Evolutionary conservation across 2,329 filamentous ascomycete species (phyloP).

Genomic region (Hypoxylon sp.): DNA sequence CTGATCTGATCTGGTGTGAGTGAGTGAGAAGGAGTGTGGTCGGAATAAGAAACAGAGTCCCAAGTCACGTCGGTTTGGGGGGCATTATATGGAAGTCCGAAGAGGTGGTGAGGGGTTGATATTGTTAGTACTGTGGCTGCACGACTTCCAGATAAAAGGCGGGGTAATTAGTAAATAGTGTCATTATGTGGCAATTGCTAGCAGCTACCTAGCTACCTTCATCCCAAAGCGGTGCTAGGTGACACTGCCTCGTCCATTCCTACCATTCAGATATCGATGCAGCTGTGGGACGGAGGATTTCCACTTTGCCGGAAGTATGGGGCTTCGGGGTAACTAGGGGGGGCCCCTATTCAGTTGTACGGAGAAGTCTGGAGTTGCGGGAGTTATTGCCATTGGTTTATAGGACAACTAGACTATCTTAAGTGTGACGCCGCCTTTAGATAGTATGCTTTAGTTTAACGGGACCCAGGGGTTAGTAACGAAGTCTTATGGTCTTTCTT

Average conservation of each 20-base stretch:
- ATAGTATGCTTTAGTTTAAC: no score
- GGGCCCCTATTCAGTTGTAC: conserved; percentile 1
- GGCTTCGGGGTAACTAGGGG: conserved; percentile 15
- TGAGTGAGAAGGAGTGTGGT: neutral
- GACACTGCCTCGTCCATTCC: no score
- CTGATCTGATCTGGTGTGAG: no score
- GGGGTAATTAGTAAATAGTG: conserved; percentile 24
- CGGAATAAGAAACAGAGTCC: no score
- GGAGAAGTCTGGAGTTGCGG: conserved; percentile 27
- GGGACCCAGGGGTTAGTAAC: no score
- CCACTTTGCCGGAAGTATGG: conserved; percentile 32
- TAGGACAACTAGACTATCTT: conserved; percentile 1
- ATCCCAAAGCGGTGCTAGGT: no score
- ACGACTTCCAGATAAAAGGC: conserved; percentile 20
- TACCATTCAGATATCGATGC: no score
- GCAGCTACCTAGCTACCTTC: no score
- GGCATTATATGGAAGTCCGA: conserved; percentile 14
- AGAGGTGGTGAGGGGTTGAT: no score
- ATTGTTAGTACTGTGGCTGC: neutral
- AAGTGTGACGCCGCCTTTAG: conserved; percentile 9
- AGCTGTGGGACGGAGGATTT: conserved; percentile 21
- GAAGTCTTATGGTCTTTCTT: conserved; percentile 1
- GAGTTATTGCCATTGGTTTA: conserved; percentile 18
- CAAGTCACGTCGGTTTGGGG: neutral
- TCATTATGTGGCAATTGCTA: conserved; percentile 24